phyloP scores from a whole-genome alignment of 1,139 yeast genomes.

The Pichia sp. region DNA sequence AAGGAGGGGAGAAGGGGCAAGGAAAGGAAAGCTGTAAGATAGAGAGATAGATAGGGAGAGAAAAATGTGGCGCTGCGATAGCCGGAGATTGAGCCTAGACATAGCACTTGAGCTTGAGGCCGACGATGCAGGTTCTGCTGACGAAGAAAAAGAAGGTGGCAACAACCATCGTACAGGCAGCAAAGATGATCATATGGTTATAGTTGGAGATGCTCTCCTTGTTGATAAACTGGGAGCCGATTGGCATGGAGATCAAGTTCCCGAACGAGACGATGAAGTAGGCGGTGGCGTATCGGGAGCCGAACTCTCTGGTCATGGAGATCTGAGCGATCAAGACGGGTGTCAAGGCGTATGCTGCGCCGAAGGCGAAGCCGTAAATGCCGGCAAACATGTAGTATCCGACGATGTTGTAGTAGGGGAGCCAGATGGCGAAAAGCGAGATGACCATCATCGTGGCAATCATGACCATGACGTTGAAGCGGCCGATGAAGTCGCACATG shows the following conservation, averaged over 20 bases:
- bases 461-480: slow-evolving; percentile 49
- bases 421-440: slow-evolving; percentile 42
- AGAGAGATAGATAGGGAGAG: too few species aligned
- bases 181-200: slow-evolving; percentile 35
- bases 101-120: slow-evolving; percentile 23
- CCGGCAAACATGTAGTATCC: slow-evolving; percentile 38
- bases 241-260: slow-evolving; percentile 49
- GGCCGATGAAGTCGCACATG: slow-evolving; percentile 46
- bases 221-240: slow-evolving; percentile 50
- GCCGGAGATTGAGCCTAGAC: slow-evolving; percentile 10
- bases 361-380: slow-evolving; percentile 37
- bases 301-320: slow-evolving; percentile 59
- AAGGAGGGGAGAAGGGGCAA: too few species aligned
- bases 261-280: slow-evolving; percentile 62
- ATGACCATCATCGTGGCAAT: slow-evolving; percentile 30
- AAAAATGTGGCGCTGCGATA: too few species aligned
- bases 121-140: slow-evolving; percentile 38
- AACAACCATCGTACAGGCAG: slow-evolving; percentile 31
- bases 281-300: slow-evolving; percentile 65
- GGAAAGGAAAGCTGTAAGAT: too few species aligned
- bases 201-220: slow-evolving; percentile 29
- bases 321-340: slow-evolving; percentile 54
- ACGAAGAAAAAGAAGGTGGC: slow-evolving; percentile 31
- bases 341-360: slow-evolving; percentile 26
- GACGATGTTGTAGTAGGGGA: slow-evolving; percentile 36